Base-by-base conservation (phyloP, 192 early-diverging fungal species). In the Coemansia sp. region DNA sequence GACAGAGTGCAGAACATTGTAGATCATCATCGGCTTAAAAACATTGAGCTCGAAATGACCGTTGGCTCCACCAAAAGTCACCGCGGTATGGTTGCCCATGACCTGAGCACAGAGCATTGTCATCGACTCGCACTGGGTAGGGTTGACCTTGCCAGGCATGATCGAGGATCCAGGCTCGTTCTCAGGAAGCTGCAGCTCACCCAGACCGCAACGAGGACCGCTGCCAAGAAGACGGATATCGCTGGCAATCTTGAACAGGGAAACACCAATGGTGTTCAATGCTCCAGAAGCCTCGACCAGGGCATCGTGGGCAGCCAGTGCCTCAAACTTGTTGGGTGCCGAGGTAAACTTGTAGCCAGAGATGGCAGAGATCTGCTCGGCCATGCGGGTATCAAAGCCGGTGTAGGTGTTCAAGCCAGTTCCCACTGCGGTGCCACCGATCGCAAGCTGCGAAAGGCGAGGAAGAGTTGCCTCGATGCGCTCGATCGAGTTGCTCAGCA, bases 101-200 rank as follows among this genome's bases (percentile, higher is more conserved):
- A 99, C 95, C 77, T 98, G 97, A 37, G 95, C 91, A 80, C 96
- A 96, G 41, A 98, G 94, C 97, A 99, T 99, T 32, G 97, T 99
- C 90, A 99, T 90, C 61, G 98, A 96, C 85, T 99, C 96, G 86
- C 93, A 96, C 85, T 99, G 98, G 17, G 98, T 99, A 52, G 98
- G 98, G 86, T 99, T 99, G 64, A 99, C 95, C 90, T 99, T 98
- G 61, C 97, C 97, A 45, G 96, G 96, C 97, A 99, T 98, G 75
- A 99, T 99, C 34, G 96, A 98, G 58, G 93, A 95, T 65, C 98
- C 98, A 51, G 98, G 98, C 83, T 99, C 98, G 81, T 99, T 99
- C 84, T 98, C 96, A 48, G 98, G 98, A 66, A 99, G 89, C 71
- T 78, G 84, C 61, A 99, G 88, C 84, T 99, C 98, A 59, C 96